Percentiles rank a stretch among this genome's conserved stretches.
phyloP scores from a whole-genome alignment of 345 rosid species.

The Hirschfeldia incana region DNA sequence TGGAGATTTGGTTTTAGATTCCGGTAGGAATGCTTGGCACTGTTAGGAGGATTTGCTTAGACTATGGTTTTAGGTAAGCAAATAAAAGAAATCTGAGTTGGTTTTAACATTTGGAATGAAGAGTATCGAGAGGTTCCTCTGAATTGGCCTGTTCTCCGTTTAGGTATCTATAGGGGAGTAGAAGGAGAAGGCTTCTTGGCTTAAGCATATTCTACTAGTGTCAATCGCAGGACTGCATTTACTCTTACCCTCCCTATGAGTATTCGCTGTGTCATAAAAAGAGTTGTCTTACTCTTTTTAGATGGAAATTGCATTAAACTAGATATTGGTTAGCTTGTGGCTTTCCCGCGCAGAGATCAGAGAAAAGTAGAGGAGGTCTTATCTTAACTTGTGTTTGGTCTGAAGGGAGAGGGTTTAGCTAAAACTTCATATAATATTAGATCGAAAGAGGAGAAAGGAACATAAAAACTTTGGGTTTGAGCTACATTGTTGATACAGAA shows the following conservation, averaged over 20 bases:
- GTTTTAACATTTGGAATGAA: slow-evolving; percentile 6
- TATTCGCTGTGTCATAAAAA: not conserved
- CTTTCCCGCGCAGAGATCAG: not conserved
- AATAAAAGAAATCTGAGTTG: not conserved
- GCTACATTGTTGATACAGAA: too few species aligned
- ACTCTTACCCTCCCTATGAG: not conserved
- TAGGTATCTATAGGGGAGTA: not conserved
- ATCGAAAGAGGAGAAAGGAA: not conserved
- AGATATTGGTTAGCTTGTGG: not conserved
- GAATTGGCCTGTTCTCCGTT: not conserved
- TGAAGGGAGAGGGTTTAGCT: not conserved
- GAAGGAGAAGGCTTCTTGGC: not conserved
- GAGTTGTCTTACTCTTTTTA: not conserved
- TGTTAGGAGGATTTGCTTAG: not conserved
- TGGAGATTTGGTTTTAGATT: not conserved
- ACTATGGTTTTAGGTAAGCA: not conserved
- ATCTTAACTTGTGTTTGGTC: not conserved
- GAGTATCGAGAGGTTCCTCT: not conserved
- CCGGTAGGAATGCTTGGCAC: not conserved
- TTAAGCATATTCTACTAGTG: not conserved
- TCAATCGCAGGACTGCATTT: not conserved
- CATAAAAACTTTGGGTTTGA: not conserved
- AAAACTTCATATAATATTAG: not conserved
- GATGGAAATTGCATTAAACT: not conserved
- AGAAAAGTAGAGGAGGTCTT: not conserved